Base-by-base conservation (phyloP, 2,329 filamentous ascomycete species). In the Penicillium freii region DNA sequence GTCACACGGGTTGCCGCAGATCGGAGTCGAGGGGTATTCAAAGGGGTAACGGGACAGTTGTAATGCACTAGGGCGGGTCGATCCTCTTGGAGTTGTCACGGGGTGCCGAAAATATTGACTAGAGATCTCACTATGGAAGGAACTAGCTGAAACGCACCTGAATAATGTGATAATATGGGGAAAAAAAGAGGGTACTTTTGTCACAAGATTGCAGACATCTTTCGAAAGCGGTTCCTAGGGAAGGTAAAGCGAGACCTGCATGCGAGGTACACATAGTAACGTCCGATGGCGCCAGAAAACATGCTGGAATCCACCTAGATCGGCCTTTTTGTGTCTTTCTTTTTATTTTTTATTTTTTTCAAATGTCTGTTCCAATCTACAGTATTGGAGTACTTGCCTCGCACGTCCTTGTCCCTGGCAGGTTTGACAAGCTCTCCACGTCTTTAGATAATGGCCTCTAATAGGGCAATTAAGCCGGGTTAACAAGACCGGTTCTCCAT, bases 351-450 rank as follows among this genome's bases (percentile, higher is more conserved):
- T 33, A 4, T 15, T 38, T 34, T 19, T 42, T 55, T 53, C 45
- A 31, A 1, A 19, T 51, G 23, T 23, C 23, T 23, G 23, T 23
- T 23, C 23, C 5, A 23, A 23, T 23, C 23, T 23, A 23, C n/a
- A 23, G 23, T 23, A 23, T 23, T n/a, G n/a, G n/a, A n/a, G n/a
- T n/a, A n/a, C n/a, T n/a, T n/a, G n/a, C n/a, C n/a, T 23, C 23
- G 4, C 23, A 67, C 59, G 57, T 64, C 60, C 58, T 46, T 38
- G 64, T 66, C 50, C 62, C 64, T 66, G 59, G 57, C 61, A 64
- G 62, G 39, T 36, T 46, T 45, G 31, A 36, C 27, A 23, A 23
- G 13, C 43, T 29, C 50, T 43, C 42, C 45, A 47, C 43, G 48
- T 15, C 19, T 36, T 23, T 15, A 11, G 23, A 44, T 33, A 10